Conservation (phyloP, 345 rosid genomes). For the Dovyalis caffra region DNA sequence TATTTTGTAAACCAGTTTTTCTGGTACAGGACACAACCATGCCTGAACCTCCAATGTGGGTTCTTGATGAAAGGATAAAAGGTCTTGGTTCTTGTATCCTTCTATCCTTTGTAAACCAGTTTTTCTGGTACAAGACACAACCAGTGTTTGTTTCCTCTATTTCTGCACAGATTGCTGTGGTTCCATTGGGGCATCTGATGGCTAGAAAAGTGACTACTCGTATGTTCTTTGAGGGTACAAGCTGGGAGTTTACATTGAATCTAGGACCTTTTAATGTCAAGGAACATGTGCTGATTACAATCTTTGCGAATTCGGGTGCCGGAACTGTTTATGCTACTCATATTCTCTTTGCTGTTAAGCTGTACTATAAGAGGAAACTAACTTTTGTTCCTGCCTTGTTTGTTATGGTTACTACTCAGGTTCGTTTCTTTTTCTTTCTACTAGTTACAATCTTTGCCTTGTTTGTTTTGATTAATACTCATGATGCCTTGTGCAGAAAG, state of each 20-base stretch:
- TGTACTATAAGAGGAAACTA: slow-evolving; percentile 30
- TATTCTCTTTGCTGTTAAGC: slow-evolving; percentile 37
- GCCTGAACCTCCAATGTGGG: no score
- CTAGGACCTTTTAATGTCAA: slow-evolving; percentile 82
- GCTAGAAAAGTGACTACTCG: not conserved
- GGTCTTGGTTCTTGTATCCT: slow-evolving; percentile 49
- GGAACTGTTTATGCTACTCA: slow-evolving; percentile 40
- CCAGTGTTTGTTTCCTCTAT: slow-evolving; percentile 6
- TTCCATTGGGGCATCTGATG: slow-evolving; percentile 20
- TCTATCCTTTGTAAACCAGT: slow-evolving; percentile 14
- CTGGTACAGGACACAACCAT: no score
- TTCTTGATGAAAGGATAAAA: no score
- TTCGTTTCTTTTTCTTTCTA: not conserved
- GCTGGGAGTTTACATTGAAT: no score
- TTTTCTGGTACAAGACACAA: slow-evolving; percentile 17
- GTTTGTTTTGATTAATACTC: no score
- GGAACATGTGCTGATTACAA: slow-evolving; percentile 74
- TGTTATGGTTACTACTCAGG: slow-evolving; percentile 46
- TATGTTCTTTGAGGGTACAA: slow-evolving; percentile 38
- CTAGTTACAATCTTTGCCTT: no score
- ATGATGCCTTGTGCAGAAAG: no score
- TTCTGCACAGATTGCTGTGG: slow-evolving; percentile 22
- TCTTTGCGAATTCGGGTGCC: slow-evolving; percentile 15
- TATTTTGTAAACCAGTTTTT: no score
- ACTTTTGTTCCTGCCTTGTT: slow-evolving; percentile 35